Conservation (phyloP, 306 rosid genomes). For the Vigna nakashimae region DNA sequence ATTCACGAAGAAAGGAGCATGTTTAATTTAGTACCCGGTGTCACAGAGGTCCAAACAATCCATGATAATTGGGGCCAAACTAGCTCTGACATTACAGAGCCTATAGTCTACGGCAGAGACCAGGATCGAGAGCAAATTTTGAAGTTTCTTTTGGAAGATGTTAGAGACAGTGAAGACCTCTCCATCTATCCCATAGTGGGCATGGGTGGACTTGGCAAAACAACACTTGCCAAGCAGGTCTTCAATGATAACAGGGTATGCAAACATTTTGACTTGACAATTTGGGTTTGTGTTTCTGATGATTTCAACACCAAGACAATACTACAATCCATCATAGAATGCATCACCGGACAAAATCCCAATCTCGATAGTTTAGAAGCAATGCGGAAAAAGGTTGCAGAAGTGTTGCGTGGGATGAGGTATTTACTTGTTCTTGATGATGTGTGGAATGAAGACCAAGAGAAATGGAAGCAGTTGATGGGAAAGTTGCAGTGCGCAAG, state of each 20-base stretch:
- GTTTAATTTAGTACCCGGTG: not conserved
- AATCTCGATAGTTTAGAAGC: not conserved
- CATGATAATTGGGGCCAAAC: not conserved
- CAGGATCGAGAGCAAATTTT: not conserved
- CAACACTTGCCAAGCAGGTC: no score
- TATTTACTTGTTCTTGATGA: conserved; percentile 51
- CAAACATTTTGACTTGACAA: no score
- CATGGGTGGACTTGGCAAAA: no score
- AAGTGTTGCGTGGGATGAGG: conserved; percentile 21
- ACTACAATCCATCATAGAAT: no score
- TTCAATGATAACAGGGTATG: no score
- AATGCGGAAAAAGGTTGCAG: not conserved
- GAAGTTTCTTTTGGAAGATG: no score
- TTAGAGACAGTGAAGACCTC: no score
- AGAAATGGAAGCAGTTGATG: conserved; percentile 41
- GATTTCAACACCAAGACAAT: no score
- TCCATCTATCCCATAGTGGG: no score
- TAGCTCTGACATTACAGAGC: not conserved
- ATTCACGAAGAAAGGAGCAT: no score
- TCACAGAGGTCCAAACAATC: not conserved
- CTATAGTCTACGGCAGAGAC: not conserved
- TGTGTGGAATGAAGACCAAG: conserved; percentile 39
- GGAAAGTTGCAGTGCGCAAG: conserved; percentile 10
- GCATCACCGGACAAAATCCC: no score
- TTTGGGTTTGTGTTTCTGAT: no score